Conservation (phyloP, 169 alveolate species). For the Babesia caballi region DNA sequence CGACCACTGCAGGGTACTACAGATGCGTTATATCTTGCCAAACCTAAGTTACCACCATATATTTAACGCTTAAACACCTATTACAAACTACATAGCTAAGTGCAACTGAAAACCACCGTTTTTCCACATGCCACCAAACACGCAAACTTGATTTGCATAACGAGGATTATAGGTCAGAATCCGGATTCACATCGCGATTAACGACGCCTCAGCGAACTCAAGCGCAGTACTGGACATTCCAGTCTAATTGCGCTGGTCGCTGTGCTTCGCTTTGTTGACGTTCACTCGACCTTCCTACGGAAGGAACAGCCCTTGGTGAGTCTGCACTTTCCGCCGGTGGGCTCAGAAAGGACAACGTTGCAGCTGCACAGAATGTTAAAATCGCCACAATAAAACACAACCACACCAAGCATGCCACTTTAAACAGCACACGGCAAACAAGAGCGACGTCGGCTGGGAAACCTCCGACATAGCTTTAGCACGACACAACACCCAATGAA, state of each 20-base stretch:
- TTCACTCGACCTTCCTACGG: conserved; percentile 87
- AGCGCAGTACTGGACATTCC: background rate
- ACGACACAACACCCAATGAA: too few species aligned
- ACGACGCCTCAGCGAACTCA: background rate
- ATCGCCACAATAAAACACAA: background rate
- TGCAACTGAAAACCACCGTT: too few species aligned
- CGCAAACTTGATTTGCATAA: too few species aligned
- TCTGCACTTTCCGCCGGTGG: conserved; percentile 96
- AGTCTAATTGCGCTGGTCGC: background rate
- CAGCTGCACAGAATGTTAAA: conserved; percentile 77
- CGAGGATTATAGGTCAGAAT: conserved; percentile 5
- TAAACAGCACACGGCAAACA: too few species aligned
- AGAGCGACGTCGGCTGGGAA: too few species aligned
- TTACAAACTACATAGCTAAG: too few species aligned
- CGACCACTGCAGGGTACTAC: too few species aligned
- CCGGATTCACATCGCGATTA: conserved; percentile 4
- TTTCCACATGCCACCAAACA: too few species aligned
- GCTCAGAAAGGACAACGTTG: conserved; percentile 90
- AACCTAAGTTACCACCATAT: too few species aligned
- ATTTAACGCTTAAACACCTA: too few species aligned
- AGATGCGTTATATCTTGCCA: too few species aligned
- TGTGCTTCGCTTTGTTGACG: background rate
- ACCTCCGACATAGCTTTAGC: too few species aligned
- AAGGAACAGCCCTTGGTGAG: conserved; percentile 93
- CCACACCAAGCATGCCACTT: background rate